Base-by-base conservation (phyloP, 2,329 filamentous ascomycete genomes). In the Fusarium pseudoanthophilum region DNA sequence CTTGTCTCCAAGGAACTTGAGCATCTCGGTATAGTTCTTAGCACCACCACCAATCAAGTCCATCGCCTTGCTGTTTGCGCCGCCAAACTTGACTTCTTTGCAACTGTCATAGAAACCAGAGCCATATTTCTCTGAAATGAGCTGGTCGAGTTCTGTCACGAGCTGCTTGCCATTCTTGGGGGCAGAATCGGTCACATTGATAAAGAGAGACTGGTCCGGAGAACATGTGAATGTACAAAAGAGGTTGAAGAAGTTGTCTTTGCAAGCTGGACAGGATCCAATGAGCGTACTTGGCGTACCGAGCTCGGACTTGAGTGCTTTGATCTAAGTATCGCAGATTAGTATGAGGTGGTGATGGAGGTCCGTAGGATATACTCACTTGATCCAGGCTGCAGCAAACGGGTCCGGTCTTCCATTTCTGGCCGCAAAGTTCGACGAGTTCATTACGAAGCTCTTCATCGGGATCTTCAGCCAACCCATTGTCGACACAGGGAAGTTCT, bases 221-320 rank as follows among this genome's bases (percentile, higher is more conserved):
- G 96, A 99, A 85, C 97, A 99, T 5, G 95, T 98, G 80, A 99
- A 98, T 9, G 95, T 97, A 85, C 96, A 99, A 83, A 99, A 99
- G 49, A 97, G 87, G 84, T 99, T 97, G 87, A 94, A 98, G 86
- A 99, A 99, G 86, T 99, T 99, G 78, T 95, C 92, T 83, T 96
- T 97, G 88, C 96, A 99, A 37, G 97, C 96, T 4, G 96, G 96
- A 81, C 96, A 99, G 15, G 95, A 94, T 32, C 95, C 92, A 80
- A 99, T 95, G 79, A 99, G 92, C 67, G 92, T 91, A 77, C 95
- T 94, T 4, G 95, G 95, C 28, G 94, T 94, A 75, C 93, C 92
- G 65, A 99, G 88, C 79, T 97, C 97, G 69, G 90, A 92, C 77
- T 93, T 92, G 71, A 99, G 90, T 4, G 92, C 87, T 77, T 93